phyloP scores from a whole-genome alignment of 352 stramenopile species.

The Phytophthora pisi region DNA sequence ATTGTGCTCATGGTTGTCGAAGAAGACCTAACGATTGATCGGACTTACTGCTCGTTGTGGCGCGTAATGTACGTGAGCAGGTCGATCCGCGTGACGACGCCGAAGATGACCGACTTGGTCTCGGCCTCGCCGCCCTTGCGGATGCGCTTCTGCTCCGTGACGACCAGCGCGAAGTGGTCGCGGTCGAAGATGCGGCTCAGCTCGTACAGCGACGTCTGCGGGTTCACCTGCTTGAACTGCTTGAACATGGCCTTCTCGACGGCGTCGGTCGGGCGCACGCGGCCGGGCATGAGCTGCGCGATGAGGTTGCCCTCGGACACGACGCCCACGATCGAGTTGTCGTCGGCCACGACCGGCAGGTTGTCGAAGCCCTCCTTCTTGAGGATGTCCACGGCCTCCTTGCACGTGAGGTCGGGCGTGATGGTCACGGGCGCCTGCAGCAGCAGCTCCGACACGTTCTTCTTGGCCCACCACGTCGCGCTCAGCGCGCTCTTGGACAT shows the following conservation, averaged over 20 bases:
- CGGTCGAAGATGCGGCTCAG: conserved; percentile 95
- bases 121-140: conserved; percentile 70
- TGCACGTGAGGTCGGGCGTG: conserved; percentile 89
- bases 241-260: conserved; percentile 96
- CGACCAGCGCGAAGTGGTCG: conserved; percentile 95
- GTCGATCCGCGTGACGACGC: conserved; percentile 96
- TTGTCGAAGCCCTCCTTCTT: conserved; percentile 93
- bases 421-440: conserved; percentile 93
- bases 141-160: conserved; percentile 93
- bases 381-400: conserved; percentile 94
- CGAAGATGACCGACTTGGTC: conserved; percentile 92
- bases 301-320: conserved; percentile 97
- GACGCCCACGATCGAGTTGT: conserved; percentile 93
- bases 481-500: conserved; percentile 78
- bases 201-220: conserved; percentile 90
- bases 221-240: conserved; percentile 94
- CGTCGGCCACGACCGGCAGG: conserved; percentile 74
- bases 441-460: conserved; percentile 90
- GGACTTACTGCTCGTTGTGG: conserved; percentile 43
- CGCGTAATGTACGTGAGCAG: conserved; percentile 95
- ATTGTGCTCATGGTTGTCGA: conserved; percentile 15
- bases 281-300: conserved; percentile 88
- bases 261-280: conserved; percentile 84
- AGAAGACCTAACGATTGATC: conserved; percentile 3
- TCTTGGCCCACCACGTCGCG: conserved; percentile 95